These are phyloP conservation scores for Mycena chlorophos DNA, from an alignment of 768 basidiomycete genomes.

Conservation along the genomic window DNA sequence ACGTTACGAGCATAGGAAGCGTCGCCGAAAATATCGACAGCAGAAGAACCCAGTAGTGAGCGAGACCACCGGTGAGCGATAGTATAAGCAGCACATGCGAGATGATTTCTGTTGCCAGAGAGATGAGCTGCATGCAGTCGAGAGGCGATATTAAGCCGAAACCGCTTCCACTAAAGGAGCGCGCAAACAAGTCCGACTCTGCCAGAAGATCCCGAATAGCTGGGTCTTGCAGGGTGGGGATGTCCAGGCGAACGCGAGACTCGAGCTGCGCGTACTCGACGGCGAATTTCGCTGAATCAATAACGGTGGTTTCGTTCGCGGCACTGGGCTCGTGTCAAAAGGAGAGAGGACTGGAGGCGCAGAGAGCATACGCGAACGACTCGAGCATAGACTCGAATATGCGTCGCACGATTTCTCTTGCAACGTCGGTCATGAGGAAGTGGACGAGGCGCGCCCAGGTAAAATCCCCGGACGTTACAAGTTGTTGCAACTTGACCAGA, in stretches of 20 bases:
- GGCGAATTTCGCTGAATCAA: conserved; percentile 69
- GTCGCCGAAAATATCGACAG: conserved; percentile 62
- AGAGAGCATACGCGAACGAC: conserved; percentile 65
- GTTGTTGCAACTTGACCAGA: conserved; percentile 57
- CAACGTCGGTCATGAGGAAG: conserved; percentile 45
- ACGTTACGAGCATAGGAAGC: conserved; percentile 59
- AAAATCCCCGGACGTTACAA: conserved; percentile 71
- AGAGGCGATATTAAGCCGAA: conserved; percentile 81
- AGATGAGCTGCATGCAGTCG: conserved; percentile 74
- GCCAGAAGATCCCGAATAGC: conserved; percentile 75
- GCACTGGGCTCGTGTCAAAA: conserved; percentile 41
- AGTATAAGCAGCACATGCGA: conserved; percentile 71
- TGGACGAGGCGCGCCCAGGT: conserved; percentile 58
- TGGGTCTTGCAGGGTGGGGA: conserved; percentile 77
- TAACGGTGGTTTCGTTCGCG: conserved; percentile 71
- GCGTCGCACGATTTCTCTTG: conserved; percentile 64
- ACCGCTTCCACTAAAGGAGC: conserved; percentile 75
- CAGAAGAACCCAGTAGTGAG: conserved; percentile 56
- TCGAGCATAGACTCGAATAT: conserved; percentile 67
- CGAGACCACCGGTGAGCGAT: conserved; percentile 58
- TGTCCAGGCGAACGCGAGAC: conserved; percentile 73
- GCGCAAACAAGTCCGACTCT: conserved; percentile 82
- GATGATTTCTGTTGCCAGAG: conserved; percentile 66
- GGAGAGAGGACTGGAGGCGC: conserved; percentile 14
- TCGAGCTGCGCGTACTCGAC: conserved; percentile 80